phyloP scores from a whole-genome alignment of 169 alveolate species.

The Blepharisma undulans region DNA sequence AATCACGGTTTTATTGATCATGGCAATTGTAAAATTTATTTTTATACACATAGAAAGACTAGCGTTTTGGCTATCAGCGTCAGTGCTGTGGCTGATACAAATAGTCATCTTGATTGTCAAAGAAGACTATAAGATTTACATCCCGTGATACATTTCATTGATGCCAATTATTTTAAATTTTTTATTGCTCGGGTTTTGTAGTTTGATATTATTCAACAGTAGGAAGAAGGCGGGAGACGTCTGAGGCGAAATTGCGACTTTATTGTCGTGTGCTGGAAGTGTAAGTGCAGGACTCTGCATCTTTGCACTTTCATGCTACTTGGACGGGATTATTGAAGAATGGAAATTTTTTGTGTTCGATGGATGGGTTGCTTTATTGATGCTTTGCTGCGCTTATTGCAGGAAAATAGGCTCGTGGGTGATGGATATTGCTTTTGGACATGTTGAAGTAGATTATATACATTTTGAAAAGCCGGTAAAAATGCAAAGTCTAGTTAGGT shows the following conservation, averaged over 20 bases:
- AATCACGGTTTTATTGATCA: background rate
- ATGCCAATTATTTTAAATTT: background rate
- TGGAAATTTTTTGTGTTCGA: background rate
- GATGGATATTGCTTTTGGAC: background rate
- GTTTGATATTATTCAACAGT: background rate
- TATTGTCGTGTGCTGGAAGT: background rate
- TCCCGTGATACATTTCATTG: background rate
- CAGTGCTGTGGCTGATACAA: background rate
- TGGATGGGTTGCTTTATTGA: background rate
- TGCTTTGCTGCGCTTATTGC: background rate
- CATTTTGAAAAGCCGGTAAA: background rate
- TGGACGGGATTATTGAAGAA: background rate
- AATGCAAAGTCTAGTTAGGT: background rate
- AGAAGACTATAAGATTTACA: background rate
- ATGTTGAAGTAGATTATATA: background rate
- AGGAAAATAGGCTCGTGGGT: background rate
- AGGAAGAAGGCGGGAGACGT: background rate
- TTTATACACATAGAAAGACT: background rate
- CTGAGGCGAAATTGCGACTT: background rate
- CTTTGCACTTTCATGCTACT: background rate
- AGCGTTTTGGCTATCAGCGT: background rate
- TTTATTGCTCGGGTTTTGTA: background rate
- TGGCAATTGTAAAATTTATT: background rate
- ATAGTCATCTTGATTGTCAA: background rate
- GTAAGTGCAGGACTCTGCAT: background rate